phyloP scores from a whole-genome alignment of 192 early-diverging fungal species.

The Entomortierella beljakovae region DNA sequence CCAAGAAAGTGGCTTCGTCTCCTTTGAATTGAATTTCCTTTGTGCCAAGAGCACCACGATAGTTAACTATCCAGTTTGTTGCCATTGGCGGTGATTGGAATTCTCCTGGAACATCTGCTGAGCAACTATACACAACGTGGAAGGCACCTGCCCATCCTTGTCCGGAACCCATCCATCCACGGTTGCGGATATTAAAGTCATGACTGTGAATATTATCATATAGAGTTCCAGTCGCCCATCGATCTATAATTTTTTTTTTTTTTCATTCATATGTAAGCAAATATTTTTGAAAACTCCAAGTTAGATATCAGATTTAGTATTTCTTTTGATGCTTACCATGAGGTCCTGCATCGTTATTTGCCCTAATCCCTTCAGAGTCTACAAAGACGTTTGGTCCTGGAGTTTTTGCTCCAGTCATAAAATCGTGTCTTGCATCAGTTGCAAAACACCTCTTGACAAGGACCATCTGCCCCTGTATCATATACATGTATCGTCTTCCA shows the following conservation, averaged over 20 bases:
- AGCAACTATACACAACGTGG: constrained; percentile 25
- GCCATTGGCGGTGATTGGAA: constrained; percentile 41
- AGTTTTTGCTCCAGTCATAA: constrained; percentile 30
- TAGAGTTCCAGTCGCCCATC: constrained; percentile 33
- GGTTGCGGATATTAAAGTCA: constrained; percentile 33
- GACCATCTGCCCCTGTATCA: constrained; percentile 41
- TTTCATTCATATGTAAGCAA: neutral
- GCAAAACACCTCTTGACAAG: constrained; percentile 43
- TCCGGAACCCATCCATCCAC: constrained; percentile 43
- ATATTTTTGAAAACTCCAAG: too few relatives aligned
- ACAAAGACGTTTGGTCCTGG: constrained; percentile 46
- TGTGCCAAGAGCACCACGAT: neutral
- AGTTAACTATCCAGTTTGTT: constrained; percentile 41
- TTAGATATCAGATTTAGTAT: too few relatives aligned
- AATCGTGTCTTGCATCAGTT: constrained; percentile 34
- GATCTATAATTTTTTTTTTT: constrained; percentile 26
- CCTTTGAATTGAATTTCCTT: constrained; percentile 1
- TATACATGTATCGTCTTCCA: constrained; percentile 40
- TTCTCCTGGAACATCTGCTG: neutral
- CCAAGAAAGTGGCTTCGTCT: constrained; percentile 29
- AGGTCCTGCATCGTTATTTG: constrained; percentile 47
- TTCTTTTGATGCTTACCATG: constrained; percentile 39
- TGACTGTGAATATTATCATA: constrained; percentile 36
- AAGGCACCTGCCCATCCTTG: constrained; percentile 49
- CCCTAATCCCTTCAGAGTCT: constrained; percentile 35